phyloP scores from a whole-genome alignment of 1,284 basidiomycete species.

The Xerocomus amazonicus region DNA sequence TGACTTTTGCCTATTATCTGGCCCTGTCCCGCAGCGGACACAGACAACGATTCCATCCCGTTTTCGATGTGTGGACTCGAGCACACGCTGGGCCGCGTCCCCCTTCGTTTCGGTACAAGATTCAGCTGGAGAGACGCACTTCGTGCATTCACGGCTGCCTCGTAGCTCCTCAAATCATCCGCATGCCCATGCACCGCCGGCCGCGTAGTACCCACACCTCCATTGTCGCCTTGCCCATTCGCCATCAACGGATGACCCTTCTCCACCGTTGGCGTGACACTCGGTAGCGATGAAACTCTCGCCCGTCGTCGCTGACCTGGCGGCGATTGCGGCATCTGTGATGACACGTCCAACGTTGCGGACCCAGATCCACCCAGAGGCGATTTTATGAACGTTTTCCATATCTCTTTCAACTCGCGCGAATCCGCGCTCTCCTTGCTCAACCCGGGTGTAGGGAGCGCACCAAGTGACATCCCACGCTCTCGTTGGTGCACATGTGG shows the following conservation, averaged over 20 bases:
- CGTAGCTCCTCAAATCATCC: conserved; percentile 68
- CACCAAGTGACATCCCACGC: conserved; percentile 22
- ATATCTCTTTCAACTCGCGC: conserved; percentile 64
- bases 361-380: conserved; percentile 45
- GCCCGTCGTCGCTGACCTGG: conserved; percentile 39
- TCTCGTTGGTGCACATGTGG: conserved; percentile 22
- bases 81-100: conserved; percentile 12
- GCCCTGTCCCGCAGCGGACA: not conserved
- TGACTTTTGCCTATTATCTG: not conserved
- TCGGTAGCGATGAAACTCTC: conserved; percentile 62
- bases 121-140: conserved; percentile 50
- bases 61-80: conserved; percentile 14
- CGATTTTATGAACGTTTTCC: conserved; percentile 71
- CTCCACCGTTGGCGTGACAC: conserved; percentile 54
- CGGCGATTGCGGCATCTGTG: conserved; percentile 29
- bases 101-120: conserved; percentile 29
- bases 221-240: conserved; percentile 16
- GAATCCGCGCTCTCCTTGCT: conserved; percentile 44
- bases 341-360: conserved; percentile 10
- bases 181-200: conserved; percentile 41
- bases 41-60: not conserved
- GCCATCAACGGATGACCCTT: conserved; percentile 18
- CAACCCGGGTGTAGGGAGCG: conserved; percentile 23
- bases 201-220: conserved; percentile 22
- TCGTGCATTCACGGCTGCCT: conserved; percentile 68